Conservation (phyloP, 2,329 filamentous ascomycete species). For the Venturia pyrina region DNA sequence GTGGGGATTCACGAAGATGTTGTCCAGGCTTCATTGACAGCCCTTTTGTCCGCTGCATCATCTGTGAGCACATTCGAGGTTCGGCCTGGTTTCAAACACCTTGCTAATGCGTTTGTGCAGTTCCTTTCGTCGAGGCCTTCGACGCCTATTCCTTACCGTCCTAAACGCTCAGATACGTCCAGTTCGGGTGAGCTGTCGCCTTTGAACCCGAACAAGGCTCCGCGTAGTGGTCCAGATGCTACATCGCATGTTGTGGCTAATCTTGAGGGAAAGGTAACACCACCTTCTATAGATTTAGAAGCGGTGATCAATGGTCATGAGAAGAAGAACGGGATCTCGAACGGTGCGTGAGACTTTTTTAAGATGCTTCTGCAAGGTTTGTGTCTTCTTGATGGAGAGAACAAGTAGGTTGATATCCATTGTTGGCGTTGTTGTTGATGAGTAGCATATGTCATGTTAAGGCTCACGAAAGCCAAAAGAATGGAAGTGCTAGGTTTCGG, state of each 20-base stretch:
- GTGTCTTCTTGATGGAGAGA: too few species aligned
- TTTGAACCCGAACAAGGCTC: conserved; percentile 19
- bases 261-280: conserved; percentile 16
- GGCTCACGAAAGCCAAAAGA: neutral
- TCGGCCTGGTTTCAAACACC: neutral
- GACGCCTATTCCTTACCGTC: conserved; percentile 56
- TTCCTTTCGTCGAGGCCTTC: conserved; percentile 62
- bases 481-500: neutral
- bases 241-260: conserved; percentile 21
- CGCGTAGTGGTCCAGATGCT: conserved; percentile 21
- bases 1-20: conserved; percentile 89
- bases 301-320: neutral
- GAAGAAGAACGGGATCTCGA: neutral
- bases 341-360: neutral
- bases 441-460: neutral
- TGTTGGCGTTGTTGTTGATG: neutral
- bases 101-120: conserved; percentile 33
- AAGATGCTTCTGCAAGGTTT: neutral
- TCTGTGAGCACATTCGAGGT: conserved; percentile 51
- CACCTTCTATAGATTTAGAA: neutral
- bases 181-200: conserved; percentile 18
- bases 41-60: conserved; percentile 73
- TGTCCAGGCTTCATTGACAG: conserved; percentile 79
- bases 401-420: neutral
- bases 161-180: conserved; percentile 42